Evolutionary conservation across 2,329 filamentous ascomycete genomes (phyloP), one percentile per base, ranked within the genome.

Genomic region (Penicillium sp.): DNA sequence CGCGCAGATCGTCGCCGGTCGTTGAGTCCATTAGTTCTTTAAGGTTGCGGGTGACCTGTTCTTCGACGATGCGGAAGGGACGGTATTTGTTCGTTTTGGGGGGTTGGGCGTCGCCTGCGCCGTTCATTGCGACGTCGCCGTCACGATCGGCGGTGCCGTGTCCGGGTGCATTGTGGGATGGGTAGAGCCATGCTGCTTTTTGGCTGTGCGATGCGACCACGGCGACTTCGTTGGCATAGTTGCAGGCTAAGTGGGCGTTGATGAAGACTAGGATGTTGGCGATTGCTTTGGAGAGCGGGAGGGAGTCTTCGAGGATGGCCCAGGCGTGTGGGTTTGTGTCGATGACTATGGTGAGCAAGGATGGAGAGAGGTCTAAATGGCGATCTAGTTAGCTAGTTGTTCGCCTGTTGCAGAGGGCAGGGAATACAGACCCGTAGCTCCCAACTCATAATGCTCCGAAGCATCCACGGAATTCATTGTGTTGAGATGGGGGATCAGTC

Each of bases 301-400:
- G 86, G 33, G 84, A 84, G 55, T 85, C 77, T 59, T 87, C 81
- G 44, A 97, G 84, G 59, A 90, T 82, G 7, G 90, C 87, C 94
- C 94, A 96, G 67, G 94, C 92, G 67, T 92, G 89, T 2, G 94
- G 94, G 73, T 99, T 99, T 27, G 93, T 97, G 79, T 99, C 94
- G 78, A 99, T 84, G 69, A 99, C 83, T 68, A 99, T 87, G 65
- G 91, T 89, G 51, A 97, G 86, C 36, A 99, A 87, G 15, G 93
- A 96, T 0, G 94, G 91, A 11, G 84, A 78, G 39, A 82, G 80
- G 57, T 81, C 83, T 83, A 61, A 15, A 43, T 34, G 38, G 44
- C 43, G n/a, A 45, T 41, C 33, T 33, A 11, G 9, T 47, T 16
- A 51, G 36, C 47, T 23, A 53, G 53, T 43, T 45, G 39, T 44